phyloP scores from a whole-genome alignment of 208 protist genomes.

The Crithidia expoeki region DNA sequence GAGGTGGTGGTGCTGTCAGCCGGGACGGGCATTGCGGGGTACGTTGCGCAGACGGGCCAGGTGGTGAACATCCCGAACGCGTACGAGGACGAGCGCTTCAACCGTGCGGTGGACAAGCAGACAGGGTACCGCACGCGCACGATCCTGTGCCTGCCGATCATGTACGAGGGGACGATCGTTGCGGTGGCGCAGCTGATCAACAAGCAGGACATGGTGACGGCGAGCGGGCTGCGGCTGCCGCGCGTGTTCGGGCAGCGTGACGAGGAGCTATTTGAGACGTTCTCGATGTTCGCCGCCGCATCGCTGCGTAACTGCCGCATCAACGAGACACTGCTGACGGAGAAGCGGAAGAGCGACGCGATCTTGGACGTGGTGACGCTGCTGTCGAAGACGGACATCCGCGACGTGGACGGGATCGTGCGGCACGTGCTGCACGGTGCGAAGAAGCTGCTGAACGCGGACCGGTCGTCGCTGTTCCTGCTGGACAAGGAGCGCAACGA shows the following conservation, averaged over 20 bases:
- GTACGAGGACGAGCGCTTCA: constrained; percentile 75
- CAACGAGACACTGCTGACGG: constrained; percentile 59
- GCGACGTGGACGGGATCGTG: constrained; percentile 73
- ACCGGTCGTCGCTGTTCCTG: constrained; percentile 78
- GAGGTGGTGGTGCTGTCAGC: constrained; percentile 60
- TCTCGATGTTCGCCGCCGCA: constrained; percentile 72
- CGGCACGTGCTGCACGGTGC: constrained; percentile 70
- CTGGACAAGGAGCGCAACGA: constrained; percentile 87
- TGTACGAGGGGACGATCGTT: constrained; percentile 69
- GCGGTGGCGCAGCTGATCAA: constrained; percentile 82
- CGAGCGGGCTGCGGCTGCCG: constrained; percentile 50
- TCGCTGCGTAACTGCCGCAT: constrained; percentile 76
- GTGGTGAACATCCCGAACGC: constrained; percentile 74
- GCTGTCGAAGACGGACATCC: constrained; percentile 79
- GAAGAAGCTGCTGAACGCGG: constrained; percentile 71
- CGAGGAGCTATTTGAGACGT: constrained; percentile 75
- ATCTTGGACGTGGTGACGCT: constrained; percentile 76
- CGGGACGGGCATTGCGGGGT: constrained; percentile 71
- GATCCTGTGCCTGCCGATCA: constrained; percentile 76
- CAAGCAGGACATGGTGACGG: constrained; percentile 70
- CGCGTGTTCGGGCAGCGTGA: constrained; percentile 60
- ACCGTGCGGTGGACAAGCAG: constrained; percentile 65
- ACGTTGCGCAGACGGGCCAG: constrained; percentile 56
- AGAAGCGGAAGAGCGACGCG: constrained; percentile 75
- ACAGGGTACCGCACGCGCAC: constrained; percentile 75